A percentile compares a stretch with the other conserved stretches of the same genome.
Evolutionary conservation across 73 alveolate species (phyloP).

Genomic region (Uronychia binucleata): DNA sequence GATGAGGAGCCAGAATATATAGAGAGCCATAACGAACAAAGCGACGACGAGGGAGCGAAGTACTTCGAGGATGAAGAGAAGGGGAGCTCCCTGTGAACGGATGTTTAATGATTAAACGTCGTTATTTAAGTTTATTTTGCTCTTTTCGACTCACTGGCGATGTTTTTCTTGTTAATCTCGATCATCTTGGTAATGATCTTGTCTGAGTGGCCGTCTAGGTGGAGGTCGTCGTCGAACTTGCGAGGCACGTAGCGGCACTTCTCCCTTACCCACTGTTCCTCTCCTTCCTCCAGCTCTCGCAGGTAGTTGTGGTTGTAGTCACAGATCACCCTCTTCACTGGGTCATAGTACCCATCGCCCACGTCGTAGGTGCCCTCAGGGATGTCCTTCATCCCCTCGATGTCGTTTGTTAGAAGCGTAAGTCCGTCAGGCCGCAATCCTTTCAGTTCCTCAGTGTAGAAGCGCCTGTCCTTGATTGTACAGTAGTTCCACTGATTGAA

Average conservation of each 20-base stretch:
- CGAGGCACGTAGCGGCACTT: slow-evolving; percentile 91
- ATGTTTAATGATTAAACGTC: neutral
- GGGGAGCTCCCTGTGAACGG: neutral
- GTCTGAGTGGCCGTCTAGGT: slow-evolving; percentile 83
- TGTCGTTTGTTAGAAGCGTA: slow-evolving; percentile 83
- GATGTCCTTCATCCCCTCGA: slow-evolving; percentile 73
- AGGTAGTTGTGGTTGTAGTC: slow-evolving; percentile 82
- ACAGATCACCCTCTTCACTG: slow-evolving; percentile 87
- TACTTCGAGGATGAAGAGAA: slow-evolving; percentile 12
- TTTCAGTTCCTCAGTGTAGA: slow-evolving; percentile 82
- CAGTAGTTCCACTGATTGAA: slow-evolving; percentile 87
- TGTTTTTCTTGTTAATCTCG: slow-evolving; percentile 54
- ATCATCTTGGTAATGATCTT: slow-evolving; percentile 75
- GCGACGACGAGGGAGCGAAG: neutral
- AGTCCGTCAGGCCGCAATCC: slow-evolving; percentile 86
- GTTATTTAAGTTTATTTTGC: neutral
- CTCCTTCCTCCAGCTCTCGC: slow-evolving; percentile 88
- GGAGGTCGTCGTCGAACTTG: slow-evolving; percentile 68
- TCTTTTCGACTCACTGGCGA: neutral
- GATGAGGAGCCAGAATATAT: slow-evolving; percentile 17
- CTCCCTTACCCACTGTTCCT: slow-evolving; percentile 88
- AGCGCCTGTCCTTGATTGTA: slow-evolving; percentile 83
- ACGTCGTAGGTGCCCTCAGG: slow-evolving; percentile 97
- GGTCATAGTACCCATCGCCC: slow-evolving; percentile 95
- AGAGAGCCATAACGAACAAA: slow-evolving; percentile 5